Base-by-base conservation (phyloP, 805 yeast genomes). In the Saccharomycopsis sp. region DNA sequence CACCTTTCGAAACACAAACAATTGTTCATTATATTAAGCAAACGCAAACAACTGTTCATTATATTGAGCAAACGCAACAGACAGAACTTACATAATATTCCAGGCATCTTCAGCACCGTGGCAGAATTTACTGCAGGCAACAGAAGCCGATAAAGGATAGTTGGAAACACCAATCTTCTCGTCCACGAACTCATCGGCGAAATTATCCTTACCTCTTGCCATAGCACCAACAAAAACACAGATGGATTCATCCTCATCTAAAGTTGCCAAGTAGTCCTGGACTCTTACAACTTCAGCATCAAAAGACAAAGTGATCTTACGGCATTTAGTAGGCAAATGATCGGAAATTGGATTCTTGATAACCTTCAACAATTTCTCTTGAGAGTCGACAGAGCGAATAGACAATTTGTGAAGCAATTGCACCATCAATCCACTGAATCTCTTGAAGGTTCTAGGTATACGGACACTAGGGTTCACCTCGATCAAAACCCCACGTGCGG, bases 81-180 rank as follows among this genome's bases (percentile, higher is more conserved):
- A 29, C 37, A 29, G 37, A 29, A 29, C 5, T 48, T 71, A 60
- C 59, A 60, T 55, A 66, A 94, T 91, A 51, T 83, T 85, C 98
- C 99, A 94, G 24, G 96, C 96, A 73, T 94, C 99, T 75, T 94
- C 99, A 68, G 97, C 90, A 53, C 99, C 99, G 69, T 94, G 98
- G 72, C 98, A 92, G 76, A 94, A 91, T 73, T 94, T 94, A 63
- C 97, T 88, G 73, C 98, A 94, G 3, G 99, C 98, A 57, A 94
- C 97, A 12, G 97, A 91, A 2, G 99, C 99, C 56, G 96, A 88
- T 62, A 94, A 79, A 55, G 99, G 96, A 71, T 91, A 94, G 67
- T 92, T 91, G 40, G 97, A 90, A 58, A 94, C 84, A 65, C 97
- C 97, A 60, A 94, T 87, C 69, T 92, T 94, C 72, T 94, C 98